Evolutionary conservation across 805 yeast species (phyloP).

Genomic region (Candida maris): DNA sequence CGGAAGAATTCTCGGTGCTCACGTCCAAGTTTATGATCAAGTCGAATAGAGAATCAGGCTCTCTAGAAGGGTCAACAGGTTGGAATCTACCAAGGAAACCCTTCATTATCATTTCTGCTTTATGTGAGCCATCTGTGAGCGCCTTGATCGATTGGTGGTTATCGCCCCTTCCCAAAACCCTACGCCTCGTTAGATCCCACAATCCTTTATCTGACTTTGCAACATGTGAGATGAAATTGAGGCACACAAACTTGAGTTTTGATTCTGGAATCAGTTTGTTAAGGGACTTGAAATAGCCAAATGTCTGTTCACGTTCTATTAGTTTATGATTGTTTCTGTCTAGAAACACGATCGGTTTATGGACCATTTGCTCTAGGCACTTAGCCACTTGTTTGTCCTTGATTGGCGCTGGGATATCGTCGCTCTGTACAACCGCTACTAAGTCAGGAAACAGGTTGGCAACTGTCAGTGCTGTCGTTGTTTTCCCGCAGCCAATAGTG

Average conservation of each 20-base stretch:
- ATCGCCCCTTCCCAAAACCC: conserved; percentile 74
- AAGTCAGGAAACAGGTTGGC: conserved; percentile 44
- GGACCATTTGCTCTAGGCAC: conserved; percentile 40
- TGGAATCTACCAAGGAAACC: conserved; percentile 74
- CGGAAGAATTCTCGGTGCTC: conserved; percentile 39
- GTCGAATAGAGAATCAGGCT: conserved; percentile 71
- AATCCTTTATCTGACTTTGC: conserved; percentile 28
- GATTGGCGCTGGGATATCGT: conserved; percentile 53
- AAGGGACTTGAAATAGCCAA: conserved; percentile 45
- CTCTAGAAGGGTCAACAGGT: conserved; percentile 40
- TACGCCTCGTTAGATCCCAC: conserved; percentile 49
- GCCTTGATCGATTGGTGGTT: conserved; percentile 81
- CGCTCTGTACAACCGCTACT: conserved; percentile 82
- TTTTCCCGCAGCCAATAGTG: conserved; percentile 93
- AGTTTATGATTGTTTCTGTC: conserved; percentile 82
- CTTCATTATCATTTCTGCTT: conserved; percentile 60
- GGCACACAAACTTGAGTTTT: conserved; percentile 56
- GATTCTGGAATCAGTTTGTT: conserved; percentile 42
- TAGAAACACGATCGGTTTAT: conserved; percentile 53
- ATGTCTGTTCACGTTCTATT: conserved; percentile 65
- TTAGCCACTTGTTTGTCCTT: conserved; percentile 46
- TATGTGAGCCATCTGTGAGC: conserved; percentile 40
- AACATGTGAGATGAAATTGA: conserved; percentile 54
- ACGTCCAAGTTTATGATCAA: conserved; percentile 55
- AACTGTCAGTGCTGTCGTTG: conserved; percentile 70